Base-by-base conservation (phyloP, 768 basidiomycete genomes). In the Tubosaeta brunneosetosa region DNA sequence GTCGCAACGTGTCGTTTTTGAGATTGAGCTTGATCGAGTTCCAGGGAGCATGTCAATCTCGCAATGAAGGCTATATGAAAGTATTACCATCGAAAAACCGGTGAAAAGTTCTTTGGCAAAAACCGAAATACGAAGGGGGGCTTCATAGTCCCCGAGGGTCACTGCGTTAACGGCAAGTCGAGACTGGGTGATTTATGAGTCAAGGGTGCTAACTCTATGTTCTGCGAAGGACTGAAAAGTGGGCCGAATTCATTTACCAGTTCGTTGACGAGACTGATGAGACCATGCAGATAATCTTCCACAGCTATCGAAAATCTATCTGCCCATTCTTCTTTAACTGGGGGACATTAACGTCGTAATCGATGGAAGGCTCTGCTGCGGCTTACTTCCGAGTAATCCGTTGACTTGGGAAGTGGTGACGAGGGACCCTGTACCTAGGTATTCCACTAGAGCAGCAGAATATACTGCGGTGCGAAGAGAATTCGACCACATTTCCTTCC, bases 401-500 rank as follows among this genome's bases (percentile, higher is more conserved):
- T 75, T 73, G 3, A 77, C 75, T 46, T 76, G 69, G 11, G 76
- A 59, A 14, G 90, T 62, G 2, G 86, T 76, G 37, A 88, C 72
- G 26, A 92, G 76, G 34, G 71, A 76, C 25, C 86, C 77, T 33
- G 61, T 74, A 5, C 76, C 72, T 7, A 92, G 74, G 61, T 84
- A 92, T 61, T 85, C 79, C 12, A 83, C 73, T 32, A 91, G 66
- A 16, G 83, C 79, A 1, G 81, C 82, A 37, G 80, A 76, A 60
- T 86, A 91, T 1, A 90, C 75, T 11, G 81, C 80, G 16, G 77
- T 78, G 51, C 88, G 77, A 34, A 91, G 65, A 4, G 86, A 83
- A 61, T 80, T 82, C 1, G 79, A 76, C 88, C 88, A 91, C 81
- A 87, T 81, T 25, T 90, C 87, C 65, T 86, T 89, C 86, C 86